Conservation (phyloP, 129 eudicot species). For the Chrysanthemum makinoi region DNA sequence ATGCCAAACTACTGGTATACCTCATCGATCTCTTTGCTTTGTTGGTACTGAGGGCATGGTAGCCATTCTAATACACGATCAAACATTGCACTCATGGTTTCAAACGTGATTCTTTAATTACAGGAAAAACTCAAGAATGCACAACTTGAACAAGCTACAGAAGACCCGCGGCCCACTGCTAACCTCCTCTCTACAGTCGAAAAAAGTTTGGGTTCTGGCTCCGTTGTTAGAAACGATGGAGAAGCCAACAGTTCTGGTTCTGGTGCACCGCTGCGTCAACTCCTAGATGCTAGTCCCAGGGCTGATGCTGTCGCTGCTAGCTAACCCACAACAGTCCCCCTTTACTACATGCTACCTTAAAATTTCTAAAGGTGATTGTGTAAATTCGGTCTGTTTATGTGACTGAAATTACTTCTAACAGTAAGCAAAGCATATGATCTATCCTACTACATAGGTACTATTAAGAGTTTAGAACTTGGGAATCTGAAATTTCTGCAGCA, state of each 20-base stretch:
- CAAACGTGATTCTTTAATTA: constrained; percentile 3
- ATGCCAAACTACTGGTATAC: constrained; percentile 60
- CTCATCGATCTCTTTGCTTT: constrained; percentile 7
- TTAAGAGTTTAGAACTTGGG: constrained; percentile 13
- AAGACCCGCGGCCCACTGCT: constrained; percentile 50
- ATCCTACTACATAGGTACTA: constrained; percentile 18
- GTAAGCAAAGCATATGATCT: constrained; percentile 35
- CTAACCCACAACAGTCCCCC: constrained; percentile 32
- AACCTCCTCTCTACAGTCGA: constrained; percentile 77
- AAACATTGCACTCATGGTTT: neutral
- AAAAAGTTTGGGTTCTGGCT: constrained; percentile 38
- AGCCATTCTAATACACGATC: neutral
- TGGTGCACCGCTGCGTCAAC: constrained; percentile 66
- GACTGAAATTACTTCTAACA: constrained; percentile 59
- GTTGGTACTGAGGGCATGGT: neutral
- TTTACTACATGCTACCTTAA: constrained; percentile 3
- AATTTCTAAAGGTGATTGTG: constrained; percentile 29
- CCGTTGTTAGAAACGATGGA: constrained; percentile 31
- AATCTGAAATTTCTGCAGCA: constrained; percentile 24
- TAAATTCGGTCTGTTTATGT: constrained; percentile 58
- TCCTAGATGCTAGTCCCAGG: constrained; percentile 56
- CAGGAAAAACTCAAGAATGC: constrained; percentile 58
- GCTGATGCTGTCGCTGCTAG: constrained; percentile 84
- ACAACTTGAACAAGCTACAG: constrained; percentile 30
- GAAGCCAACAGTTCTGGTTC: constrained; percentile 43